Base-by-base conservation (phyloP, 306 rosid genomes). In the Quercus cerris region DNA sequence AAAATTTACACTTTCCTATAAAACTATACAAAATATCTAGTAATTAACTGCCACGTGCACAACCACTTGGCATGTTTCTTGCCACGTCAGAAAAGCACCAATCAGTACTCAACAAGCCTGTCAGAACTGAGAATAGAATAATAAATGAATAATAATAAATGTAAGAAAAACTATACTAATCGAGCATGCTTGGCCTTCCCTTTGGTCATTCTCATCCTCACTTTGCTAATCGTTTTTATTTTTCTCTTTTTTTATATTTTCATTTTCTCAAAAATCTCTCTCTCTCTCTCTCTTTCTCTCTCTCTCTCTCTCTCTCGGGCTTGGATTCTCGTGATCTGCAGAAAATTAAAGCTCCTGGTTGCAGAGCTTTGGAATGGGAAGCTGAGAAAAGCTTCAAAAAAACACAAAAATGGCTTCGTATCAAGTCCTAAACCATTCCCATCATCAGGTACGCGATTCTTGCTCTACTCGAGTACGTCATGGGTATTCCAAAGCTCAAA, bases 401-500 rank as follows among this genome's bases (percentile, higher is more conserved):
- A 17, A 6, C n/a, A 13, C 78, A 70, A 62, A 55, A 58, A 85
- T 88, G 91, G 77, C 83, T 70, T 81, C 88, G 2, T 61, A 27
- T 12, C 38, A 61, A 14, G 19, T 52, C 23, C 19, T 58, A 41
- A 25, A 51, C 20, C 52, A 57, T 75, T 59, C 87, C 54, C 54
- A 35, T 41, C 59, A 54, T 27, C 82, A 67, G 85, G 77, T 69
- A 74, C 41, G 55, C 73, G 22, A 69, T 78, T 66, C 77, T 51
- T 62, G 77, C 62, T 61, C 70, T 51, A 17, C 23, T 41, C 19
- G 33, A 23, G 19, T 31, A 11, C 70, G 44, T 51, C 88, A 69
- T 63, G 82, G 83, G 20, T 78, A 33, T 73, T 85, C 91, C 57
- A 88, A 82, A 55, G 70, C 90, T 75, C 92, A 88, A 88, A 77